A percentile compares a stretch with the other conserved stretches of the same genome.
These are phyloP conservation scores for Ceratocystis huliohia DNA, from an alignment of 2,329 filamentous ascomycete species.

Conservation along the genomic window DNA sequence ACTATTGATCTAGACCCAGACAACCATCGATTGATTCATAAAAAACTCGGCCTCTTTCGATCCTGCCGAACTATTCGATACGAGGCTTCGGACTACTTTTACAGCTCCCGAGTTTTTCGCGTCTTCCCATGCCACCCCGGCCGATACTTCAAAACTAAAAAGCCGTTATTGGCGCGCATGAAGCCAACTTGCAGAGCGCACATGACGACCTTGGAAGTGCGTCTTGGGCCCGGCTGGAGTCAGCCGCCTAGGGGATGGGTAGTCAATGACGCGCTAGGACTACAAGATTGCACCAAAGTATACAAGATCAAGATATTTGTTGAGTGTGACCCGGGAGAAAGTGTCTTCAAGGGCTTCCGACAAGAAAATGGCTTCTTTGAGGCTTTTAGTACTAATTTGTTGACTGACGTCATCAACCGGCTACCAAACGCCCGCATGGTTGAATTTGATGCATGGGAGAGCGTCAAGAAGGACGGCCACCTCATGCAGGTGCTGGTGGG, in stretches of 20 bases:
- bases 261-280: slow-evolving; percentile 50
- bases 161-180: slow-evolving; percentile 55
- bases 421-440: slow-evolving; percentile 45
- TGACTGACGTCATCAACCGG: slow-evolving; percentile 43
- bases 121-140: slow-evolving; percentile 54
- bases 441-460: slow-evolving; percentile 57
- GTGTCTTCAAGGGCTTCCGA: slow-evolving; percentile 55
- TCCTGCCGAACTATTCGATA: slow-evolving; percentile 47
- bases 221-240: slow-evolving; percentile 61
- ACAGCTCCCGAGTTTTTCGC: slow-evolving; percentile 48
- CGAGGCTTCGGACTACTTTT: slow-evolving; percentile 55
- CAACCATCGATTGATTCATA: slow-evolving; percentile 50
- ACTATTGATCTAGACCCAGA: slow-evolving; percentile 54
- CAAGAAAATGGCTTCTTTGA: slow-evolving; percentile 58
- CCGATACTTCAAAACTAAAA: slow-evolving; percentile 59
- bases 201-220: slow-evolving; percentile 53
- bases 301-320: slow-evolving; percentile 53
- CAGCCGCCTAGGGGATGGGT: slow-evolving; percentile 59
- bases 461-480: slow-evolving; percentile 50
- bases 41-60: slow-evolving; percentile 47
- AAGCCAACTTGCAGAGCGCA: slow-evolving; percentile 45
- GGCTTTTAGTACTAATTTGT: slow-evolving; percentile 45
- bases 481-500: slow-evolving; percentile 51
- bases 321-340: slow-evolving; percentile 58
- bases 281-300: slow-evolving; percentile 48